These are phyloP conservation scores for Allodekkera sacchari DNA, from an alignment of 805 yeast genomes.

Conservation along the genomic window DNA sequence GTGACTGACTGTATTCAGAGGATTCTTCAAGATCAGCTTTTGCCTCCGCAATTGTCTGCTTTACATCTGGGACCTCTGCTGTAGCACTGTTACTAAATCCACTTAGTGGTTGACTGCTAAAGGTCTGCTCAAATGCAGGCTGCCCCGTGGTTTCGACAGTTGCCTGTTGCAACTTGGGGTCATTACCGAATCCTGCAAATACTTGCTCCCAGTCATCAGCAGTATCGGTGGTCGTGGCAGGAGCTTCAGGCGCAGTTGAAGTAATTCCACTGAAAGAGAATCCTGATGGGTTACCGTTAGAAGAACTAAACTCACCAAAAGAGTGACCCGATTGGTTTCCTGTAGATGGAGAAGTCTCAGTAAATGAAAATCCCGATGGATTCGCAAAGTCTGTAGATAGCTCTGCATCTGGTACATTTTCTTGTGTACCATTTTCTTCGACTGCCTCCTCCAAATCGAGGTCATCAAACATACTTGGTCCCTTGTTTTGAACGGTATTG, in stretches of 20 bases:
- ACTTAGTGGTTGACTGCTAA: background rate
- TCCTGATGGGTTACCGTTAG: constrained; percentile 15
- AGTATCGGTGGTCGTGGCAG: constrained; percentile 22
- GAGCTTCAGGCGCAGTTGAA: constrained; percentile 3
- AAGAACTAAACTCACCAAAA: constrained; percentile 30
- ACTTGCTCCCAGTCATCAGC: constrained; percentile 90
- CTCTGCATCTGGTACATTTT: constrained; percentile 7
- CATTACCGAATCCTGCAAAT: constrained; percentile 80
- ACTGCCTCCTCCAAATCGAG: constrained; percentile 28
- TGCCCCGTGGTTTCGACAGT: constrained; percentile 6
- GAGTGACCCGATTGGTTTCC: too few relatives aligned
- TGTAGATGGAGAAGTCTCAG: too few relatives aligned
- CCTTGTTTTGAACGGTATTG: constrained; percentile 10
- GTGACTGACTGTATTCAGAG: constrained; percentile 18
- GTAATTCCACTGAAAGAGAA: constrained; percentile 18
- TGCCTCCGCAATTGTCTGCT: background rate
- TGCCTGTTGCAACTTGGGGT: constrained; percentile 18
- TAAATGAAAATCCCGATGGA: too few relatives aligned
- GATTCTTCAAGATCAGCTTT: constrained; percentile 2
- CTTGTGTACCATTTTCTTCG: constrained; percentile 16
- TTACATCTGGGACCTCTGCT: background rate
- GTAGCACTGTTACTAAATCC: background rate
- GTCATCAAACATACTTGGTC: constrained; percentile 24
- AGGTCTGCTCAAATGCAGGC: constrained; percentile 1
- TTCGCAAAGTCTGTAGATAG: too few relatives aligned